Conservation (phyloP, 768 basidiomycete species). For the Megacollybia marginata region DNA sequence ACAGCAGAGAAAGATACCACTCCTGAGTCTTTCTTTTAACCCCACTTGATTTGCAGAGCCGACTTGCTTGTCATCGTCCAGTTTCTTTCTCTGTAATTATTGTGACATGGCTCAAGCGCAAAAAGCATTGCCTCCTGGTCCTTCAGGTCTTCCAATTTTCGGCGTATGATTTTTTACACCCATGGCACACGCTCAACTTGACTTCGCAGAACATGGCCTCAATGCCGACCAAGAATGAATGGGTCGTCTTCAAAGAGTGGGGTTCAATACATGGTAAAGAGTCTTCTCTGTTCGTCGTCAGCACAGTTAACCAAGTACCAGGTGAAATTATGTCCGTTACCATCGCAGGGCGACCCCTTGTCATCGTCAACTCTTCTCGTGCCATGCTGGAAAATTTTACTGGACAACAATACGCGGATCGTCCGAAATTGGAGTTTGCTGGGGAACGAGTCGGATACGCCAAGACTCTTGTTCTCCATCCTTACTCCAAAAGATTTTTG, state of each 20-base stretch:
- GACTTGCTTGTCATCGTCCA: too few relatives aligned
- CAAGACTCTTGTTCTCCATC: background rate
- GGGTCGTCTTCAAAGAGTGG: conserved; percentile 10
- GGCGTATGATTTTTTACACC: background rate
- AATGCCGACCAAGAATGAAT: conserved; percentile 9
- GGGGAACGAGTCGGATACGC: conserved; percentile 6
- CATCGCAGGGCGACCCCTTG: conserved; percentile 27
- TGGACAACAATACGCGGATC: conserved; percentile 30
- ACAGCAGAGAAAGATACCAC: too few relatives aligned
- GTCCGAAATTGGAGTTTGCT: conserved; percentile 12
- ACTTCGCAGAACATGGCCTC: conserved; percentile 3
- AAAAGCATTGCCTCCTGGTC: conserved; percentile 5
- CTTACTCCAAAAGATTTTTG: conserved; percentile 6
- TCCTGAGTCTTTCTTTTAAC: too few relatives aligned
- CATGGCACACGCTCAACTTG: background rate
- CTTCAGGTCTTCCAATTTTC: conserved; percentile 5
- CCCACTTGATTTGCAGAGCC: too few relatives aligned
- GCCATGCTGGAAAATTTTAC: conserved; percentile 24
- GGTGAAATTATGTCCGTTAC: conserved; percentile 12
- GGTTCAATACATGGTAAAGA: conserved; percentile 1
- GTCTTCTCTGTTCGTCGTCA: background rate
- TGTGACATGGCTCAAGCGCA: too few relatives aligned
- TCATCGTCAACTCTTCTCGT: conserved; percentile 21
- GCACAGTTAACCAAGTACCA: background rate
- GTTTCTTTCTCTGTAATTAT: too few relatives aligned